Base-by-base conservation (phyloP, 1,284 basidiomycete species). In the Trametes sp. region DNA sequence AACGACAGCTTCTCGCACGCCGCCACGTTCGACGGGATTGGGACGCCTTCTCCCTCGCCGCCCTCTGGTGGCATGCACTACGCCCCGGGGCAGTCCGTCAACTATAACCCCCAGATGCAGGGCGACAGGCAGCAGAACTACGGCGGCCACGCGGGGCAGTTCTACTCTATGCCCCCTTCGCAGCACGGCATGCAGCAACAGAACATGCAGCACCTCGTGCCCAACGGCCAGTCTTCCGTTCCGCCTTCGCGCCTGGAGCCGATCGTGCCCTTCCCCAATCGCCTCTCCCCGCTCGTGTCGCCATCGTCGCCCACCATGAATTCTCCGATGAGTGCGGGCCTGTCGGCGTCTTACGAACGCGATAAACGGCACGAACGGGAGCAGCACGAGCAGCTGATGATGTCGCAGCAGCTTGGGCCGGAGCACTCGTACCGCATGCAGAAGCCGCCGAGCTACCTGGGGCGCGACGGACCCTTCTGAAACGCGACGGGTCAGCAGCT, bases 1-100 rank as follows among this genome's bases (percentile, higher is more conserved):
- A 85, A 80, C 71, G 87, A 88, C 28, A 77, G 80, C 51, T 88
- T 87, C 73, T 75, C 81, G 38, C 82, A 82, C 48, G 78, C 77
- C 26, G 71, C 78, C 57, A 70, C 73, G 48, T 73, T 74, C 48
- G 77, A 78, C 48, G 74, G 76, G 62, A 72, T 81, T 67, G 82
- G 82, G 4, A 60, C 70, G 48, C 70, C 70, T 13, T 88, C 87
- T n/a, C 87, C 88, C 13, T 86, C 87, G 29, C 87, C 87, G 14
- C 83, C 87, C 11, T 76, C 82, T 21, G 76, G 78, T 48, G 77
- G 74, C 58, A 75, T 84, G 72, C 82, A 76, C 61, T 89, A 87
- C 73, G 81, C 83, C 53, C 82, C 86, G 59, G 71, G 79, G 10
- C 76, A 71, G 41, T 33, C 59, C 35, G 52, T 64, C 23, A 67